phyloP scores from a whole-genome alignment of 2,329 filamentous ascomycete genomes.

The Fusarium heterosporum region DNA sequence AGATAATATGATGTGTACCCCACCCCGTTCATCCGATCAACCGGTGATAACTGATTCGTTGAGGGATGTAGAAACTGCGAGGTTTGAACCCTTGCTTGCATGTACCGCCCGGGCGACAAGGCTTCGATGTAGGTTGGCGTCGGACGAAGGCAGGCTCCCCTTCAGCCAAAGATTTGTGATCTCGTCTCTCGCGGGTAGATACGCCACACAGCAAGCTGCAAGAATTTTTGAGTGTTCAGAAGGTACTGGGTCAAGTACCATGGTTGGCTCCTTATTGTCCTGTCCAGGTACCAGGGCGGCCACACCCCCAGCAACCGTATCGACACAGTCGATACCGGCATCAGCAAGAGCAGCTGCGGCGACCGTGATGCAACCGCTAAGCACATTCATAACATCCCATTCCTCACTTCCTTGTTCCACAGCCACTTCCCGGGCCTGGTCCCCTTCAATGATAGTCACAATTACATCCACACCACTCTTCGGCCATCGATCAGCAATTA shows the following conservation, averaged over 20 bases:
- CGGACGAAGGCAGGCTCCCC: constrained; percentile 66
- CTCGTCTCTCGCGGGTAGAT: constrained; percentile 87
- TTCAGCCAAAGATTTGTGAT: constrained; percentile 96
- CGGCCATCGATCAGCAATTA: constrained; percentile 96
- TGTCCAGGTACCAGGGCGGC: constrained; percentile 75
- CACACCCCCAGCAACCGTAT: constrained; percentile 88
- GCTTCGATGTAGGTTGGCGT: constrained; percentile 48
- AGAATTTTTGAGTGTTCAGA: constrained; percentile 81
- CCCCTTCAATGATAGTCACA: constrained; percentile 91
- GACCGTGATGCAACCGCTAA: constrained; percentile 92
- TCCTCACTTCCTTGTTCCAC: constrained; percentile 68
- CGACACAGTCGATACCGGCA: constrained; percentile 95
- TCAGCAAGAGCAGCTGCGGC: constrained; percentile 93
- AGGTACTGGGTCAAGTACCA: constrained; percentile 84
- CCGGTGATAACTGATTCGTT: constrained; percentile 51
- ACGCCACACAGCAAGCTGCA: constrained; percentile 90
- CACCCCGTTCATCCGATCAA: constrained; percentile 15
- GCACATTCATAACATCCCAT: constrained; percentile 91
- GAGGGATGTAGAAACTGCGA: constrained; percentile 50
- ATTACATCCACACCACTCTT: constrained; percentile 98
- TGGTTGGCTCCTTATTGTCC: constrained; percentile 53
- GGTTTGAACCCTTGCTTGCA: constrained; percentile 54
- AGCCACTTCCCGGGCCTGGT: constrained; percentile 75
- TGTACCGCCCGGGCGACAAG: constrained; percentile 57
- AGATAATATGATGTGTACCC: not conserved